Base-by-base conservation (phyloP, 495 filamentous ascomycete species). In the Hypoxylon fuscum region DNA sequence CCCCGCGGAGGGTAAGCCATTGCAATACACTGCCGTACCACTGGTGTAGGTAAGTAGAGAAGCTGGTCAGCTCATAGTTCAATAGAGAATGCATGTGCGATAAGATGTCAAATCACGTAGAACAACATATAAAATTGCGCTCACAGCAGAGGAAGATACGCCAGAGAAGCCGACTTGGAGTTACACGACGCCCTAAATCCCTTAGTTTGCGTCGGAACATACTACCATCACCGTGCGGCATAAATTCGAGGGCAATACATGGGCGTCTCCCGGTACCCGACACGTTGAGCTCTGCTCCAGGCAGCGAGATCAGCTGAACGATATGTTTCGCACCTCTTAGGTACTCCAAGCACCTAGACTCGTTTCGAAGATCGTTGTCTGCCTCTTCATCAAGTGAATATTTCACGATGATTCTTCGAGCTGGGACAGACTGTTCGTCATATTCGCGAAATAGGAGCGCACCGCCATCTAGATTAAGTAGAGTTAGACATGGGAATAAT, bases 261-360 rank as follows among this genome's bases (percentile, higher is more conserved):
- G 61, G 62, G 14, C 56, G 53, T 42, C 15, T 43, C 17, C 35
- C 50, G 9, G 50, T 32, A 10, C 37, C 45, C 3, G 51, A 32
- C 1, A 54, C 20, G 11, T 58, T 43, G 8, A 68, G 2, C 1
- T 41, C 18, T 18, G 55, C 15, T 1, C 59, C 35, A 1, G 45
- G 35, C 1, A 68, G 32, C 0, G 46, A 35, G 17, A 68, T 52
- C 3, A 49, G 15, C 32, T 45, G 56, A 10, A 42, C 48, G 23
- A 68, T 68, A 23, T 68, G 66, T 27, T 68, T 57, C 15, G 66
- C 62, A 3, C 62, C 62, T 35, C 44, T 32, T 7, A 69, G 31
- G n/a, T 23, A 14, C 14, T 62, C 32, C 7, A 69, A 20, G 25
- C 27, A 69, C 5, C 6, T 0, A 8, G 46, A 40, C 35, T 69